Percentiles rank a stretch among this genome's conserved stretches.
Conservation (phyloP, 805 yeast species). For the Starmerella apicola region DNA sequence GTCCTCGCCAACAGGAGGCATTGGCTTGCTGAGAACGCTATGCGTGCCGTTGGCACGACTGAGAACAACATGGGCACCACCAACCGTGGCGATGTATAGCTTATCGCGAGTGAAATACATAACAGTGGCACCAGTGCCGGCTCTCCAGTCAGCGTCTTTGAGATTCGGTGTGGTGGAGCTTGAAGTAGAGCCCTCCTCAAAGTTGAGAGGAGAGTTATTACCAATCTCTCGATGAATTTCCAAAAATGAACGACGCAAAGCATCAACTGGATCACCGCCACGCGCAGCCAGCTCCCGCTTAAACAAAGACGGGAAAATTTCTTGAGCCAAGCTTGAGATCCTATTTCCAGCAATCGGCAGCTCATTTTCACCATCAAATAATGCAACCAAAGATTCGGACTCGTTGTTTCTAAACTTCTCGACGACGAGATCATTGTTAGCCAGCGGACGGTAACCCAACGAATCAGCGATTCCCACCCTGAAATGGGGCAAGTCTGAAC, state of each 20-base stretch:
- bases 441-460: slow-evolving; percentile 54
- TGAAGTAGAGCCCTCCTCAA: slow-evolving; percentile 25
- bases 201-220: slow-evolving; percentile 27
- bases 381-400: slow-evolving; percentile 65
- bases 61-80: slow-evolving; percentile 75
- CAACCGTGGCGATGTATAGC: slow-evolving; percentile 74
- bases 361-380: slow-evolving; percentile 63
- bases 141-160: slow-evolving; percentile 51
- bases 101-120: slow-evolving; percentile 60
- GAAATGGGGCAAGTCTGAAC: slow-evolving; percentile 60
- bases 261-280: slow-evolving; percentile 50
- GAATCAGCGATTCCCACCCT: slow-evolving; percentile 88
- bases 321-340: slow-evolving; percentile 60
- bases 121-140: slow-evolving; percentile 80
- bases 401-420: slow-evolving; percentile 79
- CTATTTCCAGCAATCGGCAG: slow-evolving; percentile 34
- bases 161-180: slow-evolving; percentile 41
- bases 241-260: slow-evolving; percentile 71
- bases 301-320: slow-evolving; percentile 52
- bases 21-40: slow-evolving; percentile 71
- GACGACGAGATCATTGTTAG: slow-evolving; percentile 72
- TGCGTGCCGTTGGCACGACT: slow-evolving; percentile 74
- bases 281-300: slow-evolving; percentile 48
- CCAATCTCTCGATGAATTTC: slow-evolving; percentile 73
- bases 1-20: slow-evolving; percentile 60